A percentile compares a stretch with the other conserved stretches of the same genome.
Evolutionary conservation across 768 basidiomycete species (phyloP).

Genomic region (Gloeophyllum trabeum): DNA sequence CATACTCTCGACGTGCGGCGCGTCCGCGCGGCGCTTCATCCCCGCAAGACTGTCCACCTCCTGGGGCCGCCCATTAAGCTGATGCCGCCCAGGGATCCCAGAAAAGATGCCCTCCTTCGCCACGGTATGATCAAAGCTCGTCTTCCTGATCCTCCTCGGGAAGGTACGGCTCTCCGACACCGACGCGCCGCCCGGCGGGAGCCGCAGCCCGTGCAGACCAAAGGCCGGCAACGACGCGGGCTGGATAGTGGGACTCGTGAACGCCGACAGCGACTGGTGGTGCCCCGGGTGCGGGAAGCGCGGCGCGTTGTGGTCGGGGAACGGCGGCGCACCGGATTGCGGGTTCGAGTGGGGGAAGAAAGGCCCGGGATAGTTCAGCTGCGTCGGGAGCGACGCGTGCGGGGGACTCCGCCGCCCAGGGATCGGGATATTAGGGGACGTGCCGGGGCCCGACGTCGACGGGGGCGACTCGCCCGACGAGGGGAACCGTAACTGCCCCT

Average conservation of each 20-base stretch:
- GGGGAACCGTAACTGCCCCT: slow-evolving; percentile 18
- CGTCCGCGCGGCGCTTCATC: slow-evolving; percentile 72
- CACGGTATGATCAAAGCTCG: slow-evolving; percentile 91
- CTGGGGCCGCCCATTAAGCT: slow-evolving; percentile 69
- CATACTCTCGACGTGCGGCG: slow-evolving; percentile 72
- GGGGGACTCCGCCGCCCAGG: slow-evolving; percentile 16
- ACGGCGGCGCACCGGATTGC: slow-evolving; percentile 6
- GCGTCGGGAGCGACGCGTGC: slow-evolving; percentile 9
- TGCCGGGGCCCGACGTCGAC: slow-evolving; percentile 8
- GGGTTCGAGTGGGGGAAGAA: slow-evolving; percentile 12
- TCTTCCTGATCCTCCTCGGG: slow-evolving; percentile 84
- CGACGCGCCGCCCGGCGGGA: slow-evolving; percentile 16
- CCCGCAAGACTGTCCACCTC: slow-evolving; percentile 54
- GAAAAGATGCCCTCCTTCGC: slow-evolving; percentile 49
- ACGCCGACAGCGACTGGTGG: slow-evolving; percentile 26
- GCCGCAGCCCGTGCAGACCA: slow-evolving; percentile 49
- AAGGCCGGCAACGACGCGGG: slow-evolving; percentile 69
- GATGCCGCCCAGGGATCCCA: slow-evolving; percentile 59
- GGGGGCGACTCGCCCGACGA: slow-evolving; percentile 10
- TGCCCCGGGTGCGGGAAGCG: slow-evolving; percentile 7
- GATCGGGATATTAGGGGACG: slow-evolving; percentile 17
- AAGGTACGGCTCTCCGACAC: slow-evolving; percentile 41
- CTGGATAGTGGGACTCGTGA: slow-evolving; percentile 29
- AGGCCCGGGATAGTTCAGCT: slow-evolving; percentile 19
- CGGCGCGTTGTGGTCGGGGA: slow-evolving; percentile 7